These are phyloP conservation scores for Volvox africanus DNA, from an alignment of 139 green algal genomes.

Conservation along the genomic window DNA sequence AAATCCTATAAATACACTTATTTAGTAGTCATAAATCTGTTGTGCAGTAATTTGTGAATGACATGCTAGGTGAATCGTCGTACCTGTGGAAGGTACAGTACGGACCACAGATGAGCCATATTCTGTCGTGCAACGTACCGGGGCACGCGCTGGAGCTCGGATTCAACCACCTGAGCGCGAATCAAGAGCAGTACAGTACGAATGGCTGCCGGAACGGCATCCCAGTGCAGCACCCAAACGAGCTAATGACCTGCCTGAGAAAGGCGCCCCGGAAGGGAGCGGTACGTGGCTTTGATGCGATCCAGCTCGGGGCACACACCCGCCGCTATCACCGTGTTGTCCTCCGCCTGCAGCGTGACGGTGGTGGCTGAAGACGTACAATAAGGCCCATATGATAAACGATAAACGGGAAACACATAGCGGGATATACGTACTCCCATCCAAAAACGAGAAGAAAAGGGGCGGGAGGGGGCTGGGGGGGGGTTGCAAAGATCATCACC, in stretches of 20 bases:
- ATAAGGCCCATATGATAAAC: too few relatives aligned
- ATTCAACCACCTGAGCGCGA: conserved; percentile 58
- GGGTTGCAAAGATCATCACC: not conserved
- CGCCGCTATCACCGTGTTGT: conserved; percentile 57
- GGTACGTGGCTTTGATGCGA: conserved; percentile 72
- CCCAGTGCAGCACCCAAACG: too few relatives aligned
- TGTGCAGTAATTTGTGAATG: too few relatives aligned
- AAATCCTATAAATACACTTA: too few relatives aligned
- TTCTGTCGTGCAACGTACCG: conserved; percentile 55
- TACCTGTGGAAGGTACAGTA: conserved; percentile 86
- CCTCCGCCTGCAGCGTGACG: not conserved
- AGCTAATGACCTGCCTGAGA: conserved; percentile 45
- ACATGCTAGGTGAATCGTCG: not conserved
- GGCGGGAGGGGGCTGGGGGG: too few relatives aligned
- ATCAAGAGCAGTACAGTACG: too few relatives aligned
- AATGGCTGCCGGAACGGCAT: too few relatives aligned
- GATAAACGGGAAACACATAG: too few relatives aligned
- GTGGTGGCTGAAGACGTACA: too few relatives aligned
- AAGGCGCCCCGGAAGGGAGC: conserved; percentile 75
- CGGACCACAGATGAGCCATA: conserved; percentile 72
- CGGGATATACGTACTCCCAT: too few relatives aligned
- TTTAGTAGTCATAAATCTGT: too few relatives aligned
- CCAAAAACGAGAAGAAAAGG: too few relatives aligned
- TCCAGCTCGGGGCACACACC: conserved; percentile 85
- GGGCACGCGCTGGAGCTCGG: conserved; percentile 78